Conservation (phyloP, 2,329 filamentous ascomycete species). For the Diaporthe vaccinii region DNA sequence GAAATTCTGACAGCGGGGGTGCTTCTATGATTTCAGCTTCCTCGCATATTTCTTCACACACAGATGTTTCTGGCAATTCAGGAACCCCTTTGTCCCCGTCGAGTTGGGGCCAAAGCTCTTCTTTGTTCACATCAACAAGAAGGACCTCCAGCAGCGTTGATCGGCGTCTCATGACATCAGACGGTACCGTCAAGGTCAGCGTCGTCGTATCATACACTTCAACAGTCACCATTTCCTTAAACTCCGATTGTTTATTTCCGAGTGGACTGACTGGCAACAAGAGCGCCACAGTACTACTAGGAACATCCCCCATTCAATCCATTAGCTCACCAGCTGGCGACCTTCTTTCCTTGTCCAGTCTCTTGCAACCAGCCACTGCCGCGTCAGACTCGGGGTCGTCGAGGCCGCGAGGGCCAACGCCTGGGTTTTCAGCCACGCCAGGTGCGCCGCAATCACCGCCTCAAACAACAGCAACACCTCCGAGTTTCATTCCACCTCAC, state of each 20-base stretch:
- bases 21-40: not conserved
- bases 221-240: not conserved
- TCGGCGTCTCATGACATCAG: not conserved
- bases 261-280: not conserved
- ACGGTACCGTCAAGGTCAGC: not conserved
- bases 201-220: not conserved
- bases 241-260: rapidly evolving
- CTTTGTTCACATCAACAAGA: not conserved
- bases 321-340: not conserved
- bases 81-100: rapidly evolving
- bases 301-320: not conserved
- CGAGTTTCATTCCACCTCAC: no score
- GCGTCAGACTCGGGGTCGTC: not conserved
- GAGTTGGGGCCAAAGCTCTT: not conserved
- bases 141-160: not conserved
- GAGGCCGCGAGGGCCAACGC: not conserved
- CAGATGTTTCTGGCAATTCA: not conserved
- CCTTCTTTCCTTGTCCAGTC: not conserved
- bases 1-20: not conserved
- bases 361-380: not conserved
- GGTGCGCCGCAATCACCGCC: not conserved
- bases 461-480: not conserved
- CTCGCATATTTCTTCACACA: not conserved
- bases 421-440: not conserved
- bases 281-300: not conserved